These are phyloP conservation scores for Aspergillus conjunctus DNA, from an alignment of 495 filamentous ascomycete genomes.

Conservation along the genomic window DNA sequence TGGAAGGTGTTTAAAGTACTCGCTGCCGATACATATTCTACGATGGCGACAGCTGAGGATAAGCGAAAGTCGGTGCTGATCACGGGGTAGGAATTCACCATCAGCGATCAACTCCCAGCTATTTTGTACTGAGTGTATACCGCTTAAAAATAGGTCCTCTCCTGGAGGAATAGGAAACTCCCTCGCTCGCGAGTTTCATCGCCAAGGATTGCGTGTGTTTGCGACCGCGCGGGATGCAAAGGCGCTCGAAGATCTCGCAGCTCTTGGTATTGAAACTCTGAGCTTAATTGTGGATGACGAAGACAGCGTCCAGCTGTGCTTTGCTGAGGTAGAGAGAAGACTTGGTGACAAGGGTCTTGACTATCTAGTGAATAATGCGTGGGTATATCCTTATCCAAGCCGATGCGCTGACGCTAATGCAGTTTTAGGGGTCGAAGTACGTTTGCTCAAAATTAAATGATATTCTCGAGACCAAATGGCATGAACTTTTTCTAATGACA, in stretches of 20 bases:
- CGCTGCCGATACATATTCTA: background rate
- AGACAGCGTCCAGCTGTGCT: slow-evolving; percentile 49
- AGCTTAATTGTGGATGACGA: slow-evolving; percentile 53
- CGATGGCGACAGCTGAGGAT: slow-evolving; percentile 33
- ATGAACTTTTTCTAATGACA: background rate
- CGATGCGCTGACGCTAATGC: slow-evolving; percentile 12
- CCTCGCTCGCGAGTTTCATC: slow-evolving; percentile 57
- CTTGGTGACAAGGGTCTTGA: slow-evolving; percentile 53
- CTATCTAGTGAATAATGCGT: slow-evolving; percentile 66
- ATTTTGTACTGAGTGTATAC: background rate
- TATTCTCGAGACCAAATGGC: background rate
- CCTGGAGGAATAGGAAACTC: slow-evolving; percentile 62
- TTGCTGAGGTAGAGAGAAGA: slow-evolving; percentile 42
- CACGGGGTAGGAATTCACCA: slow-evolving; percentile 42
- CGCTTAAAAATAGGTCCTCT: slow-evolving; percentile 43
- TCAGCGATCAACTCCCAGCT: background rate
- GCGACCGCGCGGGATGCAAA: slow-evolving; percentile 57
- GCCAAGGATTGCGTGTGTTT: slow-evolving; percentile 54
- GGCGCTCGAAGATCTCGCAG: slow-evolving; percentile 48
- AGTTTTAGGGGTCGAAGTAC: slow-evolving; percentile 42
- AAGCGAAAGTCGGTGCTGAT: slow-evolving; percentile 48
- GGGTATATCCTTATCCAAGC: slow-evolving; percentile 22
- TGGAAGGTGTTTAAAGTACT: no score
- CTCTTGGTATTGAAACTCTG: slow-evolving; percentile 55
- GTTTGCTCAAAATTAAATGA: slow-evolving; percentile 15